These are phyloP conservation scores for Aspergillus novoparasiticus DNA, from an alignment of 2,329 filamentous ascomycete genomes.

Conservation along the genomic window DNA sequence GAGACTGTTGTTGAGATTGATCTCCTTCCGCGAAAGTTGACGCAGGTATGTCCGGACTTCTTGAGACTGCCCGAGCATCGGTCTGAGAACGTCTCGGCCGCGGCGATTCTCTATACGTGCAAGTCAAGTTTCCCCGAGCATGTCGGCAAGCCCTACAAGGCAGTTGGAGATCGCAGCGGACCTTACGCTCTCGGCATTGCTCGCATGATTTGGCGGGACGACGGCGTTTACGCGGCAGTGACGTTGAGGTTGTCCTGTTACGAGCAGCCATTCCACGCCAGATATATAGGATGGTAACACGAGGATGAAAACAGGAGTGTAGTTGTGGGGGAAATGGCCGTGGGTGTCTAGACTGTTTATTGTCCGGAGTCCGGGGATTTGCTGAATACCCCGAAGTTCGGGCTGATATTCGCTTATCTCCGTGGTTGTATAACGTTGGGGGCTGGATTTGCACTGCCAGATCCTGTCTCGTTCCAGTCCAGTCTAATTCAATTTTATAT, in stretches of 20 bases:
- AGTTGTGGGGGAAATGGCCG: no score
- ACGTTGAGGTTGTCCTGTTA: background rate
- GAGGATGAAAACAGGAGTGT: no score
- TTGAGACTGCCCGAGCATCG: background rate
- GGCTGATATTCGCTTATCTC: background rate
- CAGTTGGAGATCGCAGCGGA: slow-evolving; percentile 31
- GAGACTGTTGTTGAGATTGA: background rate
- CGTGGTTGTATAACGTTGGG: background rate
- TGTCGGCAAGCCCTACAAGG: slow-evolving; percentile 32
- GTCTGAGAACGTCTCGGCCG: slow-evolving; percentile 13
- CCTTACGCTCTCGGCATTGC: slow-evolving; percentile 33
- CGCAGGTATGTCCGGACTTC: background rate
- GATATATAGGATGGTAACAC: background rate
- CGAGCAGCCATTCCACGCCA: background rate
- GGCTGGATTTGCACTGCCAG: no score
- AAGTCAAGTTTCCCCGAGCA: slow-evolving; percentile 22
- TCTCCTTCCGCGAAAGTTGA: background rate
- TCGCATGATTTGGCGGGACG: slow-evolving; percentile 31
- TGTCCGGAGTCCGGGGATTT: background rate
- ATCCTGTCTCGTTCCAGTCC: no score
- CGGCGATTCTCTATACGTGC: slow-evolving; percentile 22
- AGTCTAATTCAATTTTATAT: no score
- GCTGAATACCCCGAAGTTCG: background rate
- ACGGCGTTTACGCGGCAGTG: slow-evolving; percentile 24
- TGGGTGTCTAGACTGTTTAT: background rate